Percentiles rank a stretch among this genome's conserved stretches.
Conservation (phyloP, 163 green algal species). For the Prototheca wickerhamii region DNA sequence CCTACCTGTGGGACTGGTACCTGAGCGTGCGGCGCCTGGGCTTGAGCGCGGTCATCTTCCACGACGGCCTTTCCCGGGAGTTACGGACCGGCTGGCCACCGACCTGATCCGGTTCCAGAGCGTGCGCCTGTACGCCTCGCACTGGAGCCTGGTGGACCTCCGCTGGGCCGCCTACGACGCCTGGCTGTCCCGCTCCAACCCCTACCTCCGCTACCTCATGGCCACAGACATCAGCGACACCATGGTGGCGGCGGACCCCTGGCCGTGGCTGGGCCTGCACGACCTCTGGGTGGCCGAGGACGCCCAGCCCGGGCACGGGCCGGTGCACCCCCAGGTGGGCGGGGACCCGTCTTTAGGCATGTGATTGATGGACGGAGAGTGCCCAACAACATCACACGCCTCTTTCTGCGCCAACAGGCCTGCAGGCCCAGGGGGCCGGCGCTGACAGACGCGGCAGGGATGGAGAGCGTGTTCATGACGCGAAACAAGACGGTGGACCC, state of each 20-base stretch:
- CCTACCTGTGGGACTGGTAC: conserved; percentile 4
- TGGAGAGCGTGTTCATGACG: too few relatives aligned
- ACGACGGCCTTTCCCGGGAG: neutral
- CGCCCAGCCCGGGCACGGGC: neutral
- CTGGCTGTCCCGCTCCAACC: neutral
- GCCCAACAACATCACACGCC: too few relatives aligned
- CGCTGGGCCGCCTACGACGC: conserved; percentile 10
- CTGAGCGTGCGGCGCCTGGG: neutral
- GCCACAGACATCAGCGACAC: conserved; percentile 2
- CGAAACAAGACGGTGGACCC: too few relatives aligned
- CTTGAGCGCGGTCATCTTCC: conserved; percentile 5
- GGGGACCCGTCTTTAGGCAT: neutral
- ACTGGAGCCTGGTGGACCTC: conserved; percentile 5
- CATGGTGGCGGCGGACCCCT: conserved; percentile 2
- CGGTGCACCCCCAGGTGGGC: neutral
- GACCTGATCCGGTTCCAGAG: conserved; percentile 1
- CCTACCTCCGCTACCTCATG: neutral
- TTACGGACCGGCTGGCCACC: neutral
- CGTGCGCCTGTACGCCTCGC: neutral
- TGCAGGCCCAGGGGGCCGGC: too few relatives aligned
- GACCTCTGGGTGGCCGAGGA: conserved; percentile 7
- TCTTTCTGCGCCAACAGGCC: too few relatives aligned
- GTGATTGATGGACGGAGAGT: too few relatives aligned
- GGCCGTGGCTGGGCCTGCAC: neutral
- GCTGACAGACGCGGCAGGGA: too few relatives aligned